Evolutionary conservation across 805 yeast species (phyloP), one percentile per base, ranked within the genome.

Genomic region (Phaffomyces opuntiae): DNA sequence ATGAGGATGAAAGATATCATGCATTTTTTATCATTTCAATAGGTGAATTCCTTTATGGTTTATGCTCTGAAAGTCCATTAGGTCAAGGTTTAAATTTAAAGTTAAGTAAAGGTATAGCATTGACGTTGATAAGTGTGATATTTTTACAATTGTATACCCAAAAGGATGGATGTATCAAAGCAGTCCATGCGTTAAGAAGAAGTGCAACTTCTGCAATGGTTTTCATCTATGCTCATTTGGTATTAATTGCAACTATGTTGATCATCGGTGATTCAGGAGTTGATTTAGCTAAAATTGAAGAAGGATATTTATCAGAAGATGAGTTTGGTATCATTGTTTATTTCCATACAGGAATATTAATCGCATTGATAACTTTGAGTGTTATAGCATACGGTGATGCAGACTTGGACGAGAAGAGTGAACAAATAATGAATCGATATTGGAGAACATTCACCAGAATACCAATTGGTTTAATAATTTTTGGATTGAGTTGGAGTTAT

Each of bases 11-110:
- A 54, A 59, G 87, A 45, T 70, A 67, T 53, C 69, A 74, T 3
- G 77, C 80, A 0, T 81, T 81, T 54, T 79, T 69, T 44, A 72
- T 80, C 51, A 80, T 81, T 60, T 84, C 83, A 5, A 69, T 81
- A 50, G 87, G 87, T 33, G 86, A 80, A 51, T 80, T 78, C 51
- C 61, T 80, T 13, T 78, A 73, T 53, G 73, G 71, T 36, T 64
- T 76, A 9, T 82, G 78, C 8, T 74, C 79, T 2, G 59, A 61
- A 0, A 63, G 68, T n/a, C 74, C 78, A 0, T 66, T 77, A 36
- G 75, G 73, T 1, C 46, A 56, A 2, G 82, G 83, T 0, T 64
- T 58, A 50, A 57, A 56, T 36, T 38, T 52, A 5, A 67, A 66
- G 37, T 60, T 75, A 19, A 72, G 70, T n/a, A 62, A 81, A 42